A percentile compares a stretch with the other conserved stretches of the same genome.
Conservation (phyloP, 1,284 basidiomycete species). For the Vanrija humicola region DNA sequence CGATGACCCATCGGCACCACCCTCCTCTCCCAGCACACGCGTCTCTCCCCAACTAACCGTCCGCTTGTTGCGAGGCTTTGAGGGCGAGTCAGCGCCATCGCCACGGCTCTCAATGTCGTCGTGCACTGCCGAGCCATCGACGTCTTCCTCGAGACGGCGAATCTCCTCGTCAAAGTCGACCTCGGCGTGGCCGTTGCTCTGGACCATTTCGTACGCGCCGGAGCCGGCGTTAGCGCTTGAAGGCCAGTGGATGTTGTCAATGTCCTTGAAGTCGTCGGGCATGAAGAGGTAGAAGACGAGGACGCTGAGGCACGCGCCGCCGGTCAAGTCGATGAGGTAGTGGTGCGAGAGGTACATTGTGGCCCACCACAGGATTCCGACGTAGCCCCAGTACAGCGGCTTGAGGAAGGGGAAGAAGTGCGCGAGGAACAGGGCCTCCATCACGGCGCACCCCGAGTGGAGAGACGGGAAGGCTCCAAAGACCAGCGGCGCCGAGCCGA, state of each 20-base stretch:
- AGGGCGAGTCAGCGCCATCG: neutral
- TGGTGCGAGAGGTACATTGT: slow-evolving; percentile 99
- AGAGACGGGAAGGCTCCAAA: slow-evolving; percentile 96
- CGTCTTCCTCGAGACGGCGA: slow-evolving; percentile 40
- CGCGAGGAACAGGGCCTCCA: slow-evolving; percentile 86
- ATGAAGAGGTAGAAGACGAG: slow-evolving; percentile 84
- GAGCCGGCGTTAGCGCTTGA: slow-evolving; percentile 1
- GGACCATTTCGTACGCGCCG: slow-evolving; percentile 41
- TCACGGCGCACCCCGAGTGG: slow-evolving; percentile 84
- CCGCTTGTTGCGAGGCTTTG: slow-evolving; percentile 22
- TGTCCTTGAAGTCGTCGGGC: slow-evolving; percentile 68
- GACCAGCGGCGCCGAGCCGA: slow-evolving; percentile 83
- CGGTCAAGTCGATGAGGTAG: slow-evolving; percentile 95
- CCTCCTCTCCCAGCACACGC: slow-evolving; percentile 38
- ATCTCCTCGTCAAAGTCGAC: slow-evolving; percentile 49
- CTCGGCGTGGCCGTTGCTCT: slow-evolving; percentile 9
- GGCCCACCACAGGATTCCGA: slow-evolving; percentile 88
- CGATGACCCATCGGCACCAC: neutral
- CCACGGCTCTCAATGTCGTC: slow-evolving; percentile 27
- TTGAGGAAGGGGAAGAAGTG: slow-evolving; percentile 84
- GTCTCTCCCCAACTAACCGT: slow-evolving; percentile 45
- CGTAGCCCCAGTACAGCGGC: slow-evolving; percentile 74
- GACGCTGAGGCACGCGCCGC: slow-evolving; percentile 84
- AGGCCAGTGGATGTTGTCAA: slow-evolving; percentile 54
- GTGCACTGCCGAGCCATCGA: slow-evolving; percentile 3